Percentiles rank a stretch among this genome's conserved stretches.
These are phyloP conservation scores for Solanum sitiens DNA, from an alignment of 257 asterid species.

Conservation along the genomic window DNA sequence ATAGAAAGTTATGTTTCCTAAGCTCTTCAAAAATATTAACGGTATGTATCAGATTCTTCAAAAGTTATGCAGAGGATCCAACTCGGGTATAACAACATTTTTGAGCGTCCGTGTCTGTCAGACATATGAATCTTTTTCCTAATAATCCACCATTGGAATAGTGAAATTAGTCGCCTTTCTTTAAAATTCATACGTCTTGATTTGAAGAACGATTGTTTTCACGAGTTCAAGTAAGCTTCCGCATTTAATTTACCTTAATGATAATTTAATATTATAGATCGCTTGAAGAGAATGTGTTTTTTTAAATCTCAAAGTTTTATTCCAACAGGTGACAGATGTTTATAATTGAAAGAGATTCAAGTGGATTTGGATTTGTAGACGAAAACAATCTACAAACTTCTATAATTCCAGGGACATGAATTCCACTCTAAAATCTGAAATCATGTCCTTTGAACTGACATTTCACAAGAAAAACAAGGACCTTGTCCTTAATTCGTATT, in stretches of 20 bases:
- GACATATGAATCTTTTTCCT: too few relatives aligned
- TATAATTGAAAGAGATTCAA: neutral
- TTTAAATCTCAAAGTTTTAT: neutral
- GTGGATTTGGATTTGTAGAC: neutral
- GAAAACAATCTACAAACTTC: neutral
- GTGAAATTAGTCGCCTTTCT: too few relatives aligned
- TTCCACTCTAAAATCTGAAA: neutral
- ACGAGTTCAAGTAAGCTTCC: too few relatives aligned
- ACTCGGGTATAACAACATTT: neutral
- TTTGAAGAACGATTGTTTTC: too few relatives aligned
- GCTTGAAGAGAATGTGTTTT: too few relatives aligned
- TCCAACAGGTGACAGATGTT: neutral
- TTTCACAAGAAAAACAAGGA: too few relatives aligned
- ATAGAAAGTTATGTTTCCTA: neutral
- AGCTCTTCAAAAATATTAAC: neutral
- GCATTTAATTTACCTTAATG: too few relatives aligned
- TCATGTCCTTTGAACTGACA: slow-evolving; percentile 6
- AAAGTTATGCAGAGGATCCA: neutral
- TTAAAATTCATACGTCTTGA: too few relatives aligned
- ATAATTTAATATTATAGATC: too few relatives aligned
- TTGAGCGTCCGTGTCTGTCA: neutral
- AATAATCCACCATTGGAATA: too few relatives aligned
- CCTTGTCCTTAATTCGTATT: too few relatives aligned
- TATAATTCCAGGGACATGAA: neutral
- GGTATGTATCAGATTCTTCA: neutral